Percentiles rank a stretch among this genome's conserved stretches.
phyloP scores from a whole-genome alignment of 2,329 filamentous ascomycete species.

The Hortaea sp. region DNA sequence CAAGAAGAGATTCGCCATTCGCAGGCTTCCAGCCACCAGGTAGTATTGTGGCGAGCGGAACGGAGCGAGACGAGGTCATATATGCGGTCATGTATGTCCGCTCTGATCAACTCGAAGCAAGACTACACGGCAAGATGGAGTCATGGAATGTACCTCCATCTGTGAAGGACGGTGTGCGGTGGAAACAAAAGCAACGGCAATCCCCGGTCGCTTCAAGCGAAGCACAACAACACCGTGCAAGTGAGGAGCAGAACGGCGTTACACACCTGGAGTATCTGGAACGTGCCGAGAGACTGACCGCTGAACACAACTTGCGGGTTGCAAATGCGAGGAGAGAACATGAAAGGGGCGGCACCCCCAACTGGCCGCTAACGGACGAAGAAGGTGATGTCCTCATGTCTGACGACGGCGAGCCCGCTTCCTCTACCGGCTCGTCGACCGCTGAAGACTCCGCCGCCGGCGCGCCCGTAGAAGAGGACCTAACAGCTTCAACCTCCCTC shows the following conservation, averaged over 20 bases:
- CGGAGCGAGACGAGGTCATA: slow-evolving; percentile 11
- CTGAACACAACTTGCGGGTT: background rate
- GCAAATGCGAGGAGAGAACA: too few relatives aligned
- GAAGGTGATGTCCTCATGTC: slow-evolving; percentile 24
- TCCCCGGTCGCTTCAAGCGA: too few relatives aligned
- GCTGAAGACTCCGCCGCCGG: background rate
- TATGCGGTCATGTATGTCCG: slow-evolving; percentile 18
- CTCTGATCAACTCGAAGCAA: slow-evolving; percentile 5
- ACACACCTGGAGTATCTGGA: too few relatives aligned
- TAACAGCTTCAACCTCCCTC: slow-evolving; percentile 1
- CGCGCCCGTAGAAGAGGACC: background rate
- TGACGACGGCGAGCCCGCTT: slow-evolving; percentile 14
- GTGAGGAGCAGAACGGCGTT: too few relatives aligned
- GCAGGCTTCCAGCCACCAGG: slow-evolving; percentile 5
- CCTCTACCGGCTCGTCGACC: background rate
- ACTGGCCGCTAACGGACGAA: slow-evolving; percentile 27
- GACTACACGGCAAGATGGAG: background rate
- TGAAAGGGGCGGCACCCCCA: slow-evolving; percentile 1
- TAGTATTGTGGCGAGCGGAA: background rate
- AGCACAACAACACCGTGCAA: too few relatives aligned
- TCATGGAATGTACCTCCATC: slow-evolving; percentile 1
- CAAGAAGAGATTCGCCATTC: slow-evolving; percentile 11
- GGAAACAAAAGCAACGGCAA: too few relatives aligned
- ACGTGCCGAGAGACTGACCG: background rate
- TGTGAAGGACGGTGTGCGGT: background rate